phyloP scores from a whole-genome alignment of 1,139 yeast genomes.

The Yamadazyma dushanensis region DNA sequence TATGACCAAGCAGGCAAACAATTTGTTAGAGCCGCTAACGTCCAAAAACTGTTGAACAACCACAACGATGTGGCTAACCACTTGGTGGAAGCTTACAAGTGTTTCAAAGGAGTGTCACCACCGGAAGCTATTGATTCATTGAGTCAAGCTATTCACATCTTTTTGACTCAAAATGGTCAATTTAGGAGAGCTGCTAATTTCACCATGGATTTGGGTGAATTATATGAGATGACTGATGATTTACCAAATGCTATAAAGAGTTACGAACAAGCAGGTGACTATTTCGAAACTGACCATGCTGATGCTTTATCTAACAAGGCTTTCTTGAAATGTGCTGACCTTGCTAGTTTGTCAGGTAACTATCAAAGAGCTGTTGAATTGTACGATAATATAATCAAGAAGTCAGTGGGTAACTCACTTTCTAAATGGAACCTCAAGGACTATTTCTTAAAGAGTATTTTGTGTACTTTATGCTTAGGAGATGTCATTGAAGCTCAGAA shows the following conservation, averaged over 20 bases:
- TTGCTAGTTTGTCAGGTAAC: constrained; percentile 73
- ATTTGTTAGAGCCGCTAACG: constrained; percentile 81
- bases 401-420: constrained; percentile 69
- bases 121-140: constrained; percentile 77
- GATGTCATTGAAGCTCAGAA: constrained; percentile 86
- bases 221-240: constrained; percentile 76
- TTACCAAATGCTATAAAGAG: constrained; percentile 67
- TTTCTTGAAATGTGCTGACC: constrained; percentile 84
- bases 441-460: constrained; percentile 78
- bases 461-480: constrained; percentile 79
- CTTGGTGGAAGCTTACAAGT: constrained; percentile 87
- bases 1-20: constrained; percentile 74
- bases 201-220: constrained; percentile 84
- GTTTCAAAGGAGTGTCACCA: constrained; percentile 73
- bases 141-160: constrained; percentile 74
- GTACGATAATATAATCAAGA: constrained; percentile 76
- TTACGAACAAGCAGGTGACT: constrained; percentile 94
- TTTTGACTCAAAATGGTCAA: constrained; percentile 83
- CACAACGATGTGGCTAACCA: constrained; percentile 93
- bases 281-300: constrained; percentile 93
- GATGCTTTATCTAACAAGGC: constrained; percentile 89
- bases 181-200: constrained; percentile 96
- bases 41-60: constrained; percentile 71
- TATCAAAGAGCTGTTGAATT: constrained; percentile 73
- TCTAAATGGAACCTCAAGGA: constrained; percentile 93